Conservation (phyloP, 2,329 filamentous ascomycete species). For the Ceratocystiopsis sp. region DNA sequence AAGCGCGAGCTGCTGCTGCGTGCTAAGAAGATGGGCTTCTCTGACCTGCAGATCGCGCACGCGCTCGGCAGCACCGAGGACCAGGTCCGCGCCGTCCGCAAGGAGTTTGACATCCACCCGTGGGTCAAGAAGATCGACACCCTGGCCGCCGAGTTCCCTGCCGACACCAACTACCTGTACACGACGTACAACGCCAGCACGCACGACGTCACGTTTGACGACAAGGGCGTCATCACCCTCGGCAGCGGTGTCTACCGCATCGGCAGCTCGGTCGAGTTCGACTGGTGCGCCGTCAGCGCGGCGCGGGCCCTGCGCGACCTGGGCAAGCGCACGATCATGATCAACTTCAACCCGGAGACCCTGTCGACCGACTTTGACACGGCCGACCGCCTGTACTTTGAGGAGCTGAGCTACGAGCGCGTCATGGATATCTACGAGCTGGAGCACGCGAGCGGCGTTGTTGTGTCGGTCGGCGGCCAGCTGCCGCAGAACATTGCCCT, state of each 20-base stretch:
- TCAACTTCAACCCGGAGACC: slow-evolving; percentile 82
- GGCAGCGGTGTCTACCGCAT: slow-evolving; percentile 96
- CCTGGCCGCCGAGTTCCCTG: slow-evolving; percentile 88
- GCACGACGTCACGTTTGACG: slow-evolving; percentile 87
- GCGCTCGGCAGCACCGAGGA: slow-evolving; percentile 78
- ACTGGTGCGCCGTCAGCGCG: slow-evolving; percentile 93
- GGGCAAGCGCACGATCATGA: slow-evolving; percentile 96
- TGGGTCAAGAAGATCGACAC: slow-evolving; percentile 99
- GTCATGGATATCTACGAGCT: slow-evolving; percentile 99
- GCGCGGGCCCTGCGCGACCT: slow-evolving; percentile 67
- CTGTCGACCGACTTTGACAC: slow-evolving; percentile 71
- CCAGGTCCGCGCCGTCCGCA: slow-evolving; percentile 69
- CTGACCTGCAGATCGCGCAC: slow-evolving; percentile 81
- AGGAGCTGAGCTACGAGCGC: slow-evolving; percentile 89
- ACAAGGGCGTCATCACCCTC: slow-evolving; percentile 76
- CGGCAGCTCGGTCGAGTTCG: slow-evolving; percentile 93
- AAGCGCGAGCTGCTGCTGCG: slow-evolving; percentile 79
- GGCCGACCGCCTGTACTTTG: slow-evolving; percentile 88
- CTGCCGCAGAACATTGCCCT: slow-evolving; percentile 95
- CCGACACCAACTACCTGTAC: slow-evolving; percentile 88
- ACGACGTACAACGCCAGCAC: slow-evolving; percentile 94
- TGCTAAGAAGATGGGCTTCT: slow-evolving; percentile 97
- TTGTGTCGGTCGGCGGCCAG: slow-evolving; percentile 91
- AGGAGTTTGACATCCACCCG: slow-evolving; percentile 75
- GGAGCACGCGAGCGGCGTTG: slow-evolving; percentile 68